Evolutionary conservation across 78 protist genomes (phyloP), one percentile per base, ranked within the genome.

Genomic region (Ministeria vibrans): DNA sequence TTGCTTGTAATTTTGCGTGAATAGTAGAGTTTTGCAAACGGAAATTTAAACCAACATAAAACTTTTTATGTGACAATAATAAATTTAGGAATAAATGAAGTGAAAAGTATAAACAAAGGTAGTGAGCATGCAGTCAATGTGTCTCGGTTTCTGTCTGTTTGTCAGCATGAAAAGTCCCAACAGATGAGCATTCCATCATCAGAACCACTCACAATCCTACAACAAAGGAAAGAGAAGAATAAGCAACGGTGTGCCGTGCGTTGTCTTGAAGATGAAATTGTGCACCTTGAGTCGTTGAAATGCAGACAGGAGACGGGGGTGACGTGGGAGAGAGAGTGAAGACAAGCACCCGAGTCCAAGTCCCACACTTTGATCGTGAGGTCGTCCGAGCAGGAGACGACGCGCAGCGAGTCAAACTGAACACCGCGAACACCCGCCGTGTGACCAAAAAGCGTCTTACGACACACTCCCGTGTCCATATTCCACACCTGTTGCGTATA

Each of bases 401-500:
- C 43, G 74, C 82, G 82, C 45, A 78, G 53, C 64, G 42, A 66
- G 82, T 78, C 82, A 42, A 78, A 78, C 63, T 78, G 82, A 46
- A 78, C n/a, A 34, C 59, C 42, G 23, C 34, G 41, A 15, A 78
- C 82, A 77, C 81, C 81, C 3, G 4, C 72, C 25, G 82, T 78
- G 53, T 78, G 82, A 3, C 75, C 68, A 30, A 78, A 78, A 44
- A 64, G 70, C 27, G 77, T 73, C 64, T 53, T 6, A 18, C 43
- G 9, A 55, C 86, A 82, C 45, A 55, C 44, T 2, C 81, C 80
- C 20, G 86, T 82, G 36, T 73, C 53, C 9, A 46, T 5, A 43
- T 82, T 69, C 86, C 86, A 82, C 1, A 82, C 46, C n/a, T n/a
- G n/a, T n/a, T n/a, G n/a, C n/a, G n/a, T n/a, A n/a, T n/a, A n/a